A percentile compares a stretch with the other conserved stretches of the same genome.
phyloP scores from a whole-genome alignment of 148 eudicot species.

The Diospyros kaki region DNA sequence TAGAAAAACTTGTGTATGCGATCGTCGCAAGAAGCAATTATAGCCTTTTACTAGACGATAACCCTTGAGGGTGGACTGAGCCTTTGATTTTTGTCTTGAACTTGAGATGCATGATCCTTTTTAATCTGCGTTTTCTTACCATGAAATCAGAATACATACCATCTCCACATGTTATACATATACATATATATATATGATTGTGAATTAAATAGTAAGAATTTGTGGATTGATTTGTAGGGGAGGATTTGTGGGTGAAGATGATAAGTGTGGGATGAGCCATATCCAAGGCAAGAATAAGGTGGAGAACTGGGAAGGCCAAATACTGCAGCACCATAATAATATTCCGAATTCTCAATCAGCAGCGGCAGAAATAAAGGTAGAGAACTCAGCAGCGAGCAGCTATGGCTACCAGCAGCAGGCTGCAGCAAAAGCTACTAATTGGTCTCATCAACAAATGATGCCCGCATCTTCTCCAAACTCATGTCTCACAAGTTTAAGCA shows the following conservation, averaged over 20 bases:
- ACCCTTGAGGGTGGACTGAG: neutral
- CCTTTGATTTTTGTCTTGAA: neutral
- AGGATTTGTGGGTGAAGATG: slow-evolving; percentile 54
- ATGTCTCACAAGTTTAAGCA: slow-evolving; percentile 35
- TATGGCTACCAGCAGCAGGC: slow-evolving; percentile 9
- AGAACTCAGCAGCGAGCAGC: slow-evolving; percentile 12
- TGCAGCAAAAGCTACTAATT: slow-evolving; percentile 13
- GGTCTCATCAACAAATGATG: slow-evolving; percentile 38
- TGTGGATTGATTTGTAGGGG: slow-evolving; percentile 30
- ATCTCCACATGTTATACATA: neutral
- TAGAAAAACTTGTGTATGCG: no score
- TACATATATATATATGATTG: no score
- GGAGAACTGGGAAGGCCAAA: slow-evolving; percentile 40
- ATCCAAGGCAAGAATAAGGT: slow-evolving; percentile 29
- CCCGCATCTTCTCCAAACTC: slow-evolving; percentile 35
- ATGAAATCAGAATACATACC: neutral
- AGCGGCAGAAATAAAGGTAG: slow-evolving; percentile 22
- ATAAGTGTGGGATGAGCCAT: slow-evolving; percentile 26
- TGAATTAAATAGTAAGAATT: neutral
- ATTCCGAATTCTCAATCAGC: slow-evolving; percentile 8
- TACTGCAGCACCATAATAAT: neutral
- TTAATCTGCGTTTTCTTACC: neutral
- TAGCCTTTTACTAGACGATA: no score
- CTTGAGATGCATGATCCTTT: neutral
- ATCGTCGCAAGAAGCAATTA: no score